phyloP scores from a whole-genome alignment of 2,329 filamentous ascomycete species.

The Fusarium ambrosium region DNA sequence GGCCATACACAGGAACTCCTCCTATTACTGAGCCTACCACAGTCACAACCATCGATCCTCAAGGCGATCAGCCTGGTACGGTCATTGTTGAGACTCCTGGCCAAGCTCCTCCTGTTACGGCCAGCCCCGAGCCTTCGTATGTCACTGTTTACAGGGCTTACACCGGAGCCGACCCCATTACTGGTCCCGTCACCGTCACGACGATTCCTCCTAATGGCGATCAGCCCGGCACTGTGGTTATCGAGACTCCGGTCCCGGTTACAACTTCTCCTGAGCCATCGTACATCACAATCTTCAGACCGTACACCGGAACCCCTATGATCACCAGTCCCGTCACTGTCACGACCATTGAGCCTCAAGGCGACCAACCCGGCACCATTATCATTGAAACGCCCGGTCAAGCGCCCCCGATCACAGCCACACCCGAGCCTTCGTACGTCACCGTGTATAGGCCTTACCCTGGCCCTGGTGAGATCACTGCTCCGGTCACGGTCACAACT shows the following conservation, averaged over 20 bases:
- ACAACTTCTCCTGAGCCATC: not conserved
- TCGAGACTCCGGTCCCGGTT: not conserved
- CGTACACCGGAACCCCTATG: constrained; percentile 4
- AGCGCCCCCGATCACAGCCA: not conserved
- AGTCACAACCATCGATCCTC: constrained; percentile 1
- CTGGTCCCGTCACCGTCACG: constrained; percentile 11
- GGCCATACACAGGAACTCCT: not conserved
- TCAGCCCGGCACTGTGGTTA: constrained; percentile 25
- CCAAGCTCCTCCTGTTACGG: not conserved
- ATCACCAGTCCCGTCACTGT: constrained; percentile 21
- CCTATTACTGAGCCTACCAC: constrained; percentile 2
- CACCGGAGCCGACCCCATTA: constrained; percentile 22
- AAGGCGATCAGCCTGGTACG: constrained; percentile 12
- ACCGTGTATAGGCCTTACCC: not conserved
- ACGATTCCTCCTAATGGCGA: constrained; percentile 18
- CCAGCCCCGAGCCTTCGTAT: constrained; percentile 11
- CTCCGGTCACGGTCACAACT: not conserved
- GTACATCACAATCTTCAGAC: not conserved
- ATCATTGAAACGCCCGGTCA: constrained; percentile 1
- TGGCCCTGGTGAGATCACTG: not conserved
- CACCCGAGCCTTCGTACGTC: constrained; percentile 4
- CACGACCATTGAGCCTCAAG: constrained; percentile 19
- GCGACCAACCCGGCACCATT: constrained; percentile 24
- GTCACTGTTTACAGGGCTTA: constrained; percentile 22
- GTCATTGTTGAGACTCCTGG: constrained; percentile 20